Evolutionary conservation across 805 yeast genomes (phyloP).

Genomic region (Torulaspora microellipsoides): DNA sequence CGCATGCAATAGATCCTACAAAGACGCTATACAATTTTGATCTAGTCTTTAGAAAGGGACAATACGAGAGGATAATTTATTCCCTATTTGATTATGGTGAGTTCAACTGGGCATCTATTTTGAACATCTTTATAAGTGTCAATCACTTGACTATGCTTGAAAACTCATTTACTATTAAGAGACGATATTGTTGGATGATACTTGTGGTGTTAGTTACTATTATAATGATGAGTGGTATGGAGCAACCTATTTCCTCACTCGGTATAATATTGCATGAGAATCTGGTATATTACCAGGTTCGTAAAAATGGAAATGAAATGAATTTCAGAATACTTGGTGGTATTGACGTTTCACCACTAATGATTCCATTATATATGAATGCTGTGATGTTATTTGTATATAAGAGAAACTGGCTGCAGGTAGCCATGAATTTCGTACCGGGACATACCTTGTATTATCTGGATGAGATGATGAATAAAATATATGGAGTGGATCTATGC

Average conservation of each 20-base stretch:
- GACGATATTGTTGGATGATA: slow-evolving; percentile 28
- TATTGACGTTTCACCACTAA: slow-evolving; percentile 18
- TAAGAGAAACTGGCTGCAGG: slow-evolving; percentile 17
- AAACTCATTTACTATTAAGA: slow-evolving; percentile 21
- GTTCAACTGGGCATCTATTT: slow-evolving; percentile 20
- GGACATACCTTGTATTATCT: slow-evolving; percentile 29
- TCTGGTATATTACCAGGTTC: slow-evolving; percentile 25
- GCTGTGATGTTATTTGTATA: slow-evolving; percentile 20
- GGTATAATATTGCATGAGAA: slow-evolving; percentile 29
- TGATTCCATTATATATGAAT: slow-evolving; percentile 25
- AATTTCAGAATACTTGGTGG: slow-evolving; percentile 24
- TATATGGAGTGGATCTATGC: slow-evolving; percentile 28
- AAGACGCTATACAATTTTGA: slow-evolving; percentile 37
- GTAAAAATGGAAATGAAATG: slow-evolving; percentile 17
- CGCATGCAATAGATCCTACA: slow-evolving; percentile 32
- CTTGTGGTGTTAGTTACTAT: slow-evolving; percentile 16
- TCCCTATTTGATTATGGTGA: slow-evolving; percentile 39
- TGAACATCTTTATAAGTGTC: slow-evolving; percentile 22
- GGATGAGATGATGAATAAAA: slow-evolving; percentile 24
- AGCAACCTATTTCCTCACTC: slow-evolving; percentile 27
- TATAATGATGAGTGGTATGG: slow-evolving; percentile 21
- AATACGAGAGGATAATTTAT: slow-evolving; percentile 37
- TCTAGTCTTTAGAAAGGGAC: slow-evolving; percentile 37
- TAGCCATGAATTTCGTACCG: slow-evolving; percentile 27
- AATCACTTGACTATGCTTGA: slow-evolving; percentile 27